Base-by-base conservation (phyloP, 352 stramenopile genomes). In the Globisporangium lucens region DNA sequence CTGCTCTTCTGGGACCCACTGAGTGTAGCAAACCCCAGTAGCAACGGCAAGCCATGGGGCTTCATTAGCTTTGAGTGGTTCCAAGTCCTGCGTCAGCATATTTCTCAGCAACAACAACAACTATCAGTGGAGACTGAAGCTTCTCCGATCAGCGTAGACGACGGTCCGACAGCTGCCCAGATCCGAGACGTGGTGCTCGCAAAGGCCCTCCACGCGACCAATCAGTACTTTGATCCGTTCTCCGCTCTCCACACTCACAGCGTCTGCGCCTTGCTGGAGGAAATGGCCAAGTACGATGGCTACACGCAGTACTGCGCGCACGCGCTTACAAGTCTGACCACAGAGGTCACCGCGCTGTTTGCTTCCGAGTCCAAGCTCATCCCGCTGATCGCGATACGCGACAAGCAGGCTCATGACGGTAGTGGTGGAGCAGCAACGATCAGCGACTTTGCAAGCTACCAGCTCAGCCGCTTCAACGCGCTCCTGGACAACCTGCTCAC, bases 1-100 rank as follows among this genome's bases (percentile, higher is more conserved):
- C 59, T 94, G 35, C 66, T 92, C 12, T 65, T 70, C 52, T 94
- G 85, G 85, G 82, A 92, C 63, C 85, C 83, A 10, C 68, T 94
- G 13, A 56, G 69, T 38, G 68, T 83, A 9, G 62, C 64, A 12
- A 59, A 66, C 6, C 12, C 35, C 17, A 56, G 3, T 10, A 30
- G 66, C 27, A 43, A 57, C 2, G 38, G 51, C 6, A 69, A 67
- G 35, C 22, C 49, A 2, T 85, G 76, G 75, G 66, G 69, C 5
- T 59, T 85, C 63, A 56, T 71, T 1, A 70, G 76, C 35, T 90
- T 91, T 58, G 51, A 66, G 55, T 93, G 85, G 85, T 82, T 87
- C 63, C 74, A 67, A 62, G 53, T 78, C 8, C 59, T 93, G 20
- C 70, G 65, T 6, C 76, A 77, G 56, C 76, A 89, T 43, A 4